Percentiles rank a stretch among this genome's conserved stretches.
Conservation (phyloP, 2,329 filamentous ascomycete genomes). For the Exserohilum rostratum region DNA sequence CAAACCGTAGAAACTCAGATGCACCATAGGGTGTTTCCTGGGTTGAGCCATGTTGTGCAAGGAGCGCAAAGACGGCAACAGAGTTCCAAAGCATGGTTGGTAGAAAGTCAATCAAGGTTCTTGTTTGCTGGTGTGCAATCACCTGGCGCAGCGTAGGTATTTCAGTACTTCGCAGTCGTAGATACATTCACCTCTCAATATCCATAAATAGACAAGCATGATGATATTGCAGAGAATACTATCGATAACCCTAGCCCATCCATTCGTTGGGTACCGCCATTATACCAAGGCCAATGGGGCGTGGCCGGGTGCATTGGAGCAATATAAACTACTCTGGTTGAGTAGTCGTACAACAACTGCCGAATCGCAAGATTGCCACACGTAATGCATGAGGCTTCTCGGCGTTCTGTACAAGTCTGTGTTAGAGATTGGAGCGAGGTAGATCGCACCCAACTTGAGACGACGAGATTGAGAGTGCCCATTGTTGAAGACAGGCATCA, state of each 20-base stretch:
- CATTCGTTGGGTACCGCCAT: background rate
- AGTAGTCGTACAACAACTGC: background rate
- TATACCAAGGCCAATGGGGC: background rate
- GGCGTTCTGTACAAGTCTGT: background rate
- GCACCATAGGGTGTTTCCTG: background rate
- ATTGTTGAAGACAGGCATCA: background rate
- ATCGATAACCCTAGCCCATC: background rate
- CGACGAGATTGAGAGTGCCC: background rate
- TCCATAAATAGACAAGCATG: background rate
- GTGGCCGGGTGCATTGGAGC: background rate
- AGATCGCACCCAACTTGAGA: background rate
- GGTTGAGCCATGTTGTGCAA: background rate
- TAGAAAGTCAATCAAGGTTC: background rate
- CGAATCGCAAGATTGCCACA: background rate
- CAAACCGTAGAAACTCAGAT: constrained; percentile 24
- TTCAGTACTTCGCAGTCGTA: background rate
- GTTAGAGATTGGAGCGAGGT: background rate
- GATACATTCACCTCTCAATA: background rate
- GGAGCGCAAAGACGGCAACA: background rate
- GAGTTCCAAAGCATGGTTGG: background rate
- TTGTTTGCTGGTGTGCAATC: background rate
- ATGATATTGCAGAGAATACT: background rate
- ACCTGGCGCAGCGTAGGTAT: background rate
- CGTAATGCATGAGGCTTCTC: background rate
- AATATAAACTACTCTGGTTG: background rate